A percentile compares a stretch with the other conserved stretches of the same genome.
These are phyloP conservation scores for Castanea mollissima DNA, from an alignment of 306 rosid species.

Conservation along the genomic window DNA sequence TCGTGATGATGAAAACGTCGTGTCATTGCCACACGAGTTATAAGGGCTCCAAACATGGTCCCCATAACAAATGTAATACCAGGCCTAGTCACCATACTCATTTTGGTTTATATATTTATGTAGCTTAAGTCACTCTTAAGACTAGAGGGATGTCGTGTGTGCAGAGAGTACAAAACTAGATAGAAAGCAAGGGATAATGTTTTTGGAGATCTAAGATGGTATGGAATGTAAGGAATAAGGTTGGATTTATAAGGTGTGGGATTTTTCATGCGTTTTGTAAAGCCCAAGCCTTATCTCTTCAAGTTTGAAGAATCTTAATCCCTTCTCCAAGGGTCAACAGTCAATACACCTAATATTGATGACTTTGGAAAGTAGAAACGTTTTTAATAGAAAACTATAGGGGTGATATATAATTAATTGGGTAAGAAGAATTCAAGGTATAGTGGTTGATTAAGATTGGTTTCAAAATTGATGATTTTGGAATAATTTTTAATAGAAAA, in stretches of 20 bases:
- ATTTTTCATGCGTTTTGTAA: background rate
- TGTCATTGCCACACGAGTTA: conserved; percentile 9
- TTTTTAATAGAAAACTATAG: background rate
- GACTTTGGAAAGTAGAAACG: background rate
- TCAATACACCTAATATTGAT: background rate
- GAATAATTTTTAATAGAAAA: too few relatives aligned
- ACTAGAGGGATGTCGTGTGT: background rate
- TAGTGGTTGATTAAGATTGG: too few relatives aligned
- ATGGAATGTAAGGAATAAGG: background rate
- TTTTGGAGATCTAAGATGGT: background rate
- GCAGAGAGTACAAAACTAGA: background rate
- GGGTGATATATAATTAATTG: too few relatives aligned
- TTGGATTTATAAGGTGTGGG: background rate
- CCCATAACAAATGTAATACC: conserved; percentile 39
- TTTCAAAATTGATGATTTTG: too few relatives aligned
- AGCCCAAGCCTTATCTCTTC: background rate
- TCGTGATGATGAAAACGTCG: conserved; percentile 14
- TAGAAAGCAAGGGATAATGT: background rate
- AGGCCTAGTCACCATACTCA: conserved; percentile 12
- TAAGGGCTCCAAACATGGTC: conserved; percentile 38
- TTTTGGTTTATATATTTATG: background rate
- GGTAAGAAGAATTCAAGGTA: too few relatives aligned
- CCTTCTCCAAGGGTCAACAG: conserved; percentile 6
- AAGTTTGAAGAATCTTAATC: background rate
- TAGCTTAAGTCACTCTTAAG: background rate